Percentiles rank a stretch among this genome's conserved stretches.
These are phyloP conservation scores for Zygotorulaspora mrakii DNA, from an alignment of 1,139 yeast genomes.

Conservation along the genomic window DNA sequence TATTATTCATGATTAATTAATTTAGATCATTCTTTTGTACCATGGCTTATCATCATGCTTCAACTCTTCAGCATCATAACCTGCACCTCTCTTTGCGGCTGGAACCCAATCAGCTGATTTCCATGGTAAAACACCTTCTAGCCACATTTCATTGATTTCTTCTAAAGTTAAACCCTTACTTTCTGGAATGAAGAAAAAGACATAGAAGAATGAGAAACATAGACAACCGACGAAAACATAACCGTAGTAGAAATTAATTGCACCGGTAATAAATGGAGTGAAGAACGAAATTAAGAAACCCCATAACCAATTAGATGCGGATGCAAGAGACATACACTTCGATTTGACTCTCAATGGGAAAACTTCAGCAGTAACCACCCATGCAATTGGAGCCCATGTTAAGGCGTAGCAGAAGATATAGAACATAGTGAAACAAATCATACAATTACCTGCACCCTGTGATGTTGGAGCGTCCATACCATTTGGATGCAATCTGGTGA, in stretches of 20 bases:
- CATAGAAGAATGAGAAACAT: conserved; percentile 54
- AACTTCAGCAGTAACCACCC: conserved; percentile 64
- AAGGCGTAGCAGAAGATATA: conserved; percentile 73
- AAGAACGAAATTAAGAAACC: conserved; percentile 70
- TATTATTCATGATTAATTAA: too few relatives aligned
- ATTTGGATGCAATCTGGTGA: conserved; percentile 51
- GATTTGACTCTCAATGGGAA: conserved; percentile 73
- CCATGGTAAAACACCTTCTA: conserved; percentile 43
- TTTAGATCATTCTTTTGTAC: conserved; percentile 14
- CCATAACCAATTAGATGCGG: conserved; percentile 68
- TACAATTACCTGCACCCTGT: conserved; percentile 59
- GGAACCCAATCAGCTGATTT: conserved; percentile 36
- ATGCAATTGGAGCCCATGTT: conserved; percentile 79
- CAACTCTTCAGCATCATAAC: conserved; percentile 16
- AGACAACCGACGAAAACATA: conserved; percentile 68
- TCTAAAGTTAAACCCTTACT: conserved; percentile 66
- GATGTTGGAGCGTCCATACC: conserved; percentile 39
- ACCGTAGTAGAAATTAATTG: conserved; percentile 57
- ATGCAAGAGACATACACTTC: conserved; percentile 68
- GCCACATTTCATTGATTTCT: conserved; percentile 61
- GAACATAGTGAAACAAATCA: conserved; percentile 72
- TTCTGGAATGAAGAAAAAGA: conserved; percentile 60
- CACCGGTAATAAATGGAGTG: conserved; percentile 60
- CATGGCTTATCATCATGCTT: conserved; percentile 17
- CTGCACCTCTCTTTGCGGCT: conserved; percentile 18